A percentile compares a stretch with the other conserved stretches of the same genome.
phyloP scores from a whole-genome alignment of 1,139 yeast genomes.

The Lodderomyces margitis region DNA sequence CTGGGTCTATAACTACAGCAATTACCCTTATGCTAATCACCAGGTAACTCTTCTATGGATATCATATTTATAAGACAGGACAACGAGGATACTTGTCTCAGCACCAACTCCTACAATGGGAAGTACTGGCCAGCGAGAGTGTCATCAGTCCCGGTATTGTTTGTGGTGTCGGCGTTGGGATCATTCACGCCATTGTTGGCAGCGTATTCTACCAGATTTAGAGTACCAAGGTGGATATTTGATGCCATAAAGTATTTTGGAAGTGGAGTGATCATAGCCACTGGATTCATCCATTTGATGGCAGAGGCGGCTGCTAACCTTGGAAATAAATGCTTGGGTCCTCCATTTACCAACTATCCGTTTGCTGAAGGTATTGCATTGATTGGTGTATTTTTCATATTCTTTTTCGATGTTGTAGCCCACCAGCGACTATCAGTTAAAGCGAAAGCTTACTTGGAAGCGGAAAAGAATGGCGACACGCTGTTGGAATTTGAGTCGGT shows the following conservation, averaged over 20 bases:
- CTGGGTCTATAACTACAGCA: too few species aligned
- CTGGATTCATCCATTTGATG: slow-evolving; percentile 34
- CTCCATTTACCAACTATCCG: slow-evolving; percentile 27
- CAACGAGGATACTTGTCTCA: slow-evolving; percentile 13
- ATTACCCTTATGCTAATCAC: background rate
- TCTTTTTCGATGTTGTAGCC: slow-evolving; percentile 28
- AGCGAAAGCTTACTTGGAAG: background rate
- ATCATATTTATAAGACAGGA: background rate
- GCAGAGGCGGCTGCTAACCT: slow-evolving; percentile 28
- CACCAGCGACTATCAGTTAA: slow-evolving; percentile 20
- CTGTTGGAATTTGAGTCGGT: background rate
- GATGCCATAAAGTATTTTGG: slow-evolving; percentile 30
- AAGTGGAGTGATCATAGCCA: slow-evolving; percentile 35
- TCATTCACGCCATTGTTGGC: slow-evolving; percentile 32
- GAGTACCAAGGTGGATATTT: slow-evolving; percentile 27
- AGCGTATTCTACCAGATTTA: slow-evolving; percentile 18
- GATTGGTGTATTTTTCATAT: slow-evolving; percentile 31
- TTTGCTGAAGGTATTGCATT: slow-evolving; percentile 36
- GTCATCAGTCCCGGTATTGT: slow-evolving; percentile 29
- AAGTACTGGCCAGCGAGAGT: slow-evolving; percentile 24
- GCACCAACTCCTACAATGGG: slow-evolving; percentile 19
- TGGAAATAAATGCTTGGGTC: slow-evolving; percentile 29
- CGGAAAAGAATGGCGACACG: slow-evolving; percentile 9
- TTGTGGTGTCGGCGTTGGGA: slow-evolving; percentile 31
- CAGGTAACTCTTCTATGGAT: background rate